Percentiles rank a stretch among this genome's conserved stretches.
Evolutionary conservation across 371 early-diverging fungal genomes (phyloP).

Genomic region (Zopfochytrium polystomum): DNA sequence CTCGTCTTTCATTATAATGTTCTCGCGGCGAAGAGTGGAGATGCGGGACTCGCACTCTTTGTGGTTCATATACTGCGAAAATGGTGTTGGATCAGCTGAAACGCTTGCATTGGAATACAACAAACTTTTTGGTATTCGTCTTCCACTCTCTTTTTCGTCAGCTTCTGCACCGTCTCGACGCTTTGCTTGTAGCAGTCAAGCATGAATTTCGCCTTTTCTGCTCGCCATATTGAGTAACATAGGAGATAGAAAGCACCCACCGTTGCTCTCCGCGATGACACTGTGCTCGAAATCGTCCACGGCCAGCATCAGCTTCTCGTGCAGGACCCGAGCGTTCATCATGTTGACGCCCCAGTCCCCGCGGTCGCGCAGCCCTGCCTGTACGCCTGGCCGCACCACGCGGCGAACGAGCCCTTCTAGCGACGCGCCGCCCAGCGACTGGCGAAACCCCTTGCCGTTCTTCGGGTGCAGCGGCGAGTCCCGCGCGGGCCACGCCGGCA

Average conservation of each 20-base stretch:
- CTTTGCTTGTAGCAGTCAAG: slow-evolving; percentile 23
- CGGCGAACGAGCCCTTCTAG: neutral
- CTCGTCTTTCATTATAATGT: slow-evolving; percentile 28
- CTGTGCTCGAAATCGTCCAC: slow-evolving; percentile 34
- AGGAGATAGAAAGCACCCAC: slow-evolving; percentile 9
- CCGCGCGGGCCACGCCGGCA: neutral
- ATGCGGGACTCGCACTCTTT: slow-evolving; percentile 26
- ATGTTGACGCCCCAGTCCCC: slow-evolving; percentile 3
- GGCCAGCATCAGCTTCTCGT: slow-evolving; percentile 22
- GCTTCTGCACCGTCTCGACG: slow-evolving; percentile 21
- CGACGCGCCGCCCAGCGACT: neutral
- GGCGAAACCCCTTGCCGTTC: neutral
- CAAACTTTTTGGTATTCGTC: slow-evolving; percentile 30
- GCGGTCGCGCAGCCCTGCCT: neutral
- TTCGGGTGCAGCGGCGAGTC: neutral
- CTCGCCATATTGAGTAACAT: neutral
- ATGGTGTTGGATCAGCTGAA: neutral
- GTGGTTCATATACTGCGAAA: slow-evolving; percentile 29
- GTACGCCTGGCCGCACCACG: neutral
- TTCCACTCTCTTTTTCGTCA: slow-evolving; percentile 14
- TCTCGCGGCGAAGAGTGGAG: slow-evolving; percentile 19
- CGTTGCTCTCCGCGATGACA: slow-evolving; percentile 14
- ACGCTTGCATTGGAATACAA: neutral
- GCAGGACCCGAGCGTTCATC: slow-evolving; percentile 29
- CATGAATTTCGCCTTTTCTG: slow-evolving; percentile 28